These are phyloP conservation scores for Fraxinus angustifolia DNA, from an alignment of 305 asterid species.

Conservation along the genomic window DNA sequence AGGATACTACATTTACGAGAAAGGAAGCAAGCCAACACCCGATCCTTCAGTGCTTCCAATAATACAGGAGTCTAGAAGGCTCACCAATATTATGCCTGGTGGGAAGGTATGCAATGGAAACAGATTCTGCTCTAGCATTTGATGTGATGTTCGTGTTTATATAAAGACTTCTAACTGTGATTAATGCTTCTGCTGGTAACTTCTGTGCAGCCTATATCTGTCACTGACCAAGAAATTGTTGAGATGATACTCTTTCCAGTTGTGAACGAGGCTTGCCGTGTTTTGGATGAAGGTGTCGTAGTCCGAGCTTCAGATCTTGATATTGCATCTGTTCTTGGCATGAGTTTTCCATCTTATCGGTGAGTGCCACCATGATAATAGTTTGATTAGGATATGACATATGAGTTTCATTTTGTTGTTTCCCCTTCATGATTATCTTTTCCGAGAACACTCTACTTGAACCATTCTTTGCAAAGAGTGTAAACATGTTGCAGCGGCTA, in stretches of 20 bases:
- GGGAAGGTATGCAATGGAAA: slow-evolving; percentile 49
- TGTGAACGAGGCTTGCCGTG: slow-evolving; percentile 93
- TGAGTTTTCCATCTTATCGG: slow-evolving; percentile 98
- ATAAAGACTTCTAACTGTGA: neutral
- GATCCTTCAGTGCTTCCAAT: slow-evolving; percentile 67
- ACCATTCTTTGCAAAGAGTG: neutral
- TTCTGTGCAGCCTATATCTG: slow-evolving; percentile 63
- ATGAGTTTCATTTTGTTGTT: neutral
- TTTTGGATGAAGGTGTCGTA: slow-evolving; percentile 78
- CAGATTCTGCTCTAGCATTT: neutral
- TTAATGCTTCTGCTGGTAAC: slow-evolving; percentile 17
- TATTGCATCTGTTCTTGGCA: slow-evolving; percentile 87
- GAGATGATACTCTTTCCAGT: slow-evolving; percentile 94
- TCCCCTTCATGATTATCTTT: neutral
- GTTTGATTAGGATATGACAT: slow-evolving; percentile 2
- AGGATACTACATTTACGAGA: slow-evolving; percentile 73
- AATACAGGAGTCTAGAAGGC: slow-evolving; percentile 69
- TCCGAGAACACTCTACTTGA: neutral
- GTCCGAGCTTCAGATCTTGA: slow-evolving; percentile 95
- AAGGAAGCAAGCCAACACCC: slow-evolving; percentile 76
- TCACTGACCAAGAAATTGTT: slow-evolving; percentile 80
- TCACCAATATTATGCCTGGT: slow-evolving; percentile 55
- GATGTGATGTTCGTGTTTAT: neutral
- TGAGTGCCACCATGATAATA: slow-evolving; percentile 30
- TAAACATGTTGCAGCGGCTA: neutral